Base-by-base conservation (phyloP, 169 alveolate species). In the Cryptosporidium ryanae region DNA sequence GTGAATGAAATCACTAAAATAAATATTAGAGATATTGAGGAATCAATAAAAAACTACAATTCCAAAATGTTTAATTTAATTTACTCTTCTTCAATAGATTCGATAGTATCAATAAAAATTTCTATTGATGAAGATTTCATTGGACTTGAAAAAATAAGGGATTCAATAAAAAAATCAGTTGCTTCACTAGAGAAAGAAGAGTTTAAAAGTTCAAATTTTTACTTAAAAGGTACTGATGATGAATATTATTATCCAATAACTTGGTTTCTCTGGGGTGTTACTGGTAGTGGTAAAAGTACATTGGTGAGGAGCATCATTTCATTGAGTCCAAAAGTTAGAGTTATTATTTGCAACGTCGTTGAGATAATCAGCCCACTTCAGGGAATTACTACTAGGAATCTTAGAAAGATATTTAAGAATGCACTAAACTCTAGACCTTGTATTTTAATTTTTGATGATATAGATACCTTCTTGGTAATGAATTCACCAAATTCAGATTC, bases 231-330 rank as follows among this genome's bases (percentile, higher is more conserved):
- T 25, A 7, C 29, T 13, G 48, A 3, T 17, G 27, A 43, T 44
- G 82, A 66, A n/a, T 38, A 38, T 38, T 4, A 38, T 38, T 76
- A 76, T 48, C 87, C 87, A 57, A 76, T 76, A 43, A 44, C 87
- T 29, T 76, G 87, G 87, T 34, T 76, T n/a, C 2, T 76, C 12
- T 76, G 70, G 70, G 87, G 87, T 4, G 46, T 38, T 27, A 23
- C 87, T 23, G 87, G 87, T 1, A 59, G 87, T 43, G 87, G 87
- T 13, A 76, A 76, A 55, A 76, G 87, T 38, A 76, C 87, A 2
- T 63, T 76, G 23, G 76, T 76, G 25, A 76, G 87, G 63, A 76
- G 87, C 57, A 25, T 76, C 61, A 44, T 21, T 18, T 76, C 87
- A 2, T 29, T 76, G 21, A 55, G 71, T 31, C 76, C 87, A 61